A percentile compares a stretch with the other conserved stretches of the same genome.
Evolutionary conservation across 371 early-diverging fungal genomes (phyloP).

Genomic region (Mucor saturninus): DNA sequence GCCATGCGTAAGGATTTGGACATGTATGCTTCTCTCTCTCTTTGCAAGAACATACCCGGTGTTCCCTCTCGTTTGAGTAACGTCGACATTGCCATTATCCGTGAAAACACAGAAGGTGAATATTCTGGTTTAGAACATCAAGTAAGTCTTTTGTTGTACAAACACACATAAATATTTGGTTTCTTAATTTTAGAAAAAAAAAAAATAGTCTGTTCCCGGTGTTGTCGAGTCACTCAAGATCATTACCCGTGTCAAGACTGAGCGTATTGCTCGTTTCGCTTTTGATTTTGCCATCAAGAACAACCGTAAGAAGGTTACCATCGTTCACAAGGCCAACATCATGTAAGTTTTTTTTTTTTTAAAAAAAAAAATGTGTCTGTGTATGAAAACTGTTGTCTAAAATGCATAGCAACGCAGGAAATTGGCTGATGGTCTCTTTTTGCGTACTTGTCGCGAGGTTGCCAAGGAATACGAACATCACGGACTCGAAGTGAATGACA

Average conservation of each 20-base stretch:
- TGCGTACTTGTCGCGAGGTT: constrained; percentile 91
- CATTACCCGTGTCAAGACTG: constrained; percentile 91
- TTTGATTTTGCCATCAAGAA: constrained; percentile 97
- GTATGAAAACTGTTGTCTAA: not conserved
- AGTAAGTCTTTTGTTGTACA: constrained; percentile 21
- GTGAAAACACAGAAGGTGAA: constrained; percentile 99
- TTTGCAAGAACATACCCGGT: constrained; percentile 87
- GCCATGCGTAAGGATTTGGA: constrained; percentile 95
- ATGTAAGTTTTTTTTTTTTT: constrained; percentile 67
- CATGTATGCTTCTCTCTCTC: constrained; percentile 91
- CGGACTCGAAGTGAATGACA: constrained; percentile 91
- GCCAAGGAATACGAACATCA: constrained; percentile 87
- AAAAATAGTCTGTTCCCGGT: constrained; percentile 81
- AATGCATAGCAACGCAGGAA: constrained; percentile 63
- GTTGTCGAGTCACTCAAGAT: constrained; percentile 98
- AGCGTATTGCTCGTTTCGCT: constrained; percentile 97
- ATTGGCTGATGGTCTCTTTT: constrained; percentile 96
- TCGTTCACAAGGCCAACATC: constrained; percentile 99
- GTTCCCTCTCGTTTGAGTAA: constrained; percentile 82
- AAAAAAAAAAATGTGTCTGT: not conserved
- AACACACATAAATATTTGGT: not conserved
- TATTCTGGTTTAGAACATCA: constrained; percentile 98
- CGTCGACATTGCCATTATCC: constrained; percentile 96
- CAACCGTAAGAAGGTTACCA: constrained; percentile 96
- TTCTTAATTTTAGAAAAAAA: too few relatives aligned